These are phyloP conservation scores for Cercospora berteroae DNA, from an alignment of 2,329 filamentous ascomycete genomes.

Conservation along the genomic window DNA sequence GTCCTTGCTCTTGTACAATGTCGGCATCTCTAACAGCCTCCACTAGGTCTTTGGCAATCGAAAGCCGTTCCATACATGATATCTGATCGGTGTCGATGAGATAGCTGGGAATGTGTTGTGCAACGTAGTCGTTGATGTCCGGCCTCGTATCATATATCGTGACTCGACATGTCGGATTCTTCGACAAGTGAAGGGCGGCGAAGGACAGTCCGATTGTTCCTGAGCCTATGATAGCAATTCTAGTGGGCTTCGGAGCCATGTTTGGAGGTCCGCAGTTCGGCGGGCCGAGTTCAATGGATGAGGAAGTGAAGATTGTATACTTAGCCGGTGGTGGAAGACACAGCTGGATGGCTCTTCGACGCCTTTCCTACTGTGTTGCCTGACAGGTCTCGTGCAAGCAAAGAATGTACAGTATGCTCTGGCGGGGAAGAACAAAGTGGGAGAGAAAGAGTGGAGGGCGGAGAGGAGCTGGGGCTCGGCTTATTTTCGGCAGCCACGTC, in stretches of 20 bases:
- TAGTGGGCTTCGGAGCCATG: slow-evolving; percentile 9
- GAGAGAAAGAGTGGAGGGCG: background rate
- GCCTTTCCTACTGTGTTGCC: background rate
- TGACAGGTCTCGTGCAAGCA: background rate
- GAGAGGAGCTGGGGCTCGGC: background rate
- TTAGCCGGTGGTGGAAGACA: background rate
- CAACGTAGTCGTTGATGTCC: slow-evolving; percentile 48
- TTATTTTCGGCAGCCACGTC: background rate
- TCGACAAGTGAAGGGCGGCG: slow-evolving; percentile 53
- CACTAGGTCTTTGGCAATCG: slow-evolving; percentile 39
- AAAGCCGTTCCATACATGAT: slow-evolving; percentile 36
- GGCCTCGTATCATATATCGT: slow-evolving; percentile 53
- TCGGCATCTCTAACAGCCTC: slow-evolving; percentile 48
- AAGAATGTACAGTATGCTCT: background rate
- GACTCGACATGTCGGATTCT: slow-evolving; percentile 43
- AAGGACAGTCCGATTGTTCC: slow-evolving; percentile 58
- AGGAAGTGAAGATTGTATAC: background rate
- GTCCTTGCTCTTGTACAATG: slow-evolving; percentile 61
- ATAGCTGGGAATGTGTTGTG: slow-evolving; percentile 45
- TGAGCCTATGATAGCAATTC: slow-evolving; percentile 46
- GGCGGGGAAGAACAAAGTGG: background rate
- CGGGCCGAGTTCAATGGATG: background rate
- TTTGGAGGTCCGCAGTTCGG: background rate
- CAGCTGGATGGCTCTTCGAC: background rate
- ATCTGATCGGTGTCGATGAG: slow-evolving; percentile 36